These are phyloP conservation scores for Chaetomiaceae sp. DNA, from an alignment of 2,329 filamentous ascomycete genomes.

Conservation along the genomic window DNA sequence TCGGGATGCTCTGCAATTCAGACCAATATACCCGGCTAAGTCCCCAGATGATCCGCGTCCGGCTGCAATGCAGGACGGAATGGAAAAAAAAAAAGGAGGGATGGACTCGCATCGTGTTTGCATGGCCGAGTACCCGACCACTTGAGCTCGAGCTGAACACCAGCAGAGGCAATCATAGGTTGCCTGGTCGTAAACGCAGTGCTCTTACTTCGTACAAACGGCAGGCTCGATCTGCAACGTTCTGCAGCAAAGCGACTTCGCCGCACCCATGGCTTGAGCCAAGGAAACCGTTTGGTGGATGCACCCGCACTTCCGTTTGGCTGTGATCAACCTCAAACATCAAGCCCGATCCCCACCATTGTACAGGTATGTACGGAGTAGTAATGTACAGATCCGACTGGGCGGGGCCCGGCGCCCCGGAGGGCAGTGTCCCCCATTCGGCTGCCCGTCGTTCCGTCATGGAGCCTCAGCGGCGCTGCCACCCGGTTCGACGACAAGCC, in stretches of 20 bases:
- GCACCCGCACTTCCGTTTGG: conserved; percentile 6
- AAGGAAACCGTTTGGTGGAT: background rate
- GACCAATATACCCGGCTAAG: conserved; percentile 17
- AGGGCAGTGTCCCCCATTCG: background rate
- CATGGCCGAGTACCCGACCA: too few relatives aligned
- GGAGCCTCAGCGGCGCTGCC: conserved; percentile 3
- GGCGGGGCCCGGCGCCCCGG: background rate
- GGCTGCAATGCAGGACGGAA: conserved; percentile 4
- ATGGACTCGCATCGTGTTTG: too few relatives aligned
- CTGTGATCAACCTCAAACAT: conserved; percentile 22
- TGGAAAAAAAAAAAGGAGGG: background rate
- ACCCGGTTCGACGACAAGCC: background rate
- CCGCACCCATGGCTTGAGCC: background rate
- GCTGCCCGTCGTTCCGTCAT: background rate
- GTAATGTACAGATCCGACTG: background rate
- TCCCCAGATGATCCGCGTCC: conserved; percentile 7
- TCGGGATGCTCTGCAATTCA: conserved; percentile 4
- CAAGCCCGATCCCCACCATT: background rate
- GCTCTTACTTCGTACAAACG: background rate
- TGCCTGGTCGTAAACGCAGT: conserved; percentile 9
- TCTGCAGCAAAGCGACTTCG: background rate
- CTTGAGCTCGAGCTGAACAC: too few relatives aligned
- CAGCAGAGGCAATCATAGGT: background rate
- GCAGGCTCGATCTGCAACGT: background rate
- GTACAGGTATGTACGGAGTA: too few relatives aligned